A percentile compares a stretch with the other conserved stretches of the same genome.
phyloP scores from a whole-genome alignment of 2,329 filamentous ascomycete genomes.

The Sarocladiaceae sp. region DNA sequence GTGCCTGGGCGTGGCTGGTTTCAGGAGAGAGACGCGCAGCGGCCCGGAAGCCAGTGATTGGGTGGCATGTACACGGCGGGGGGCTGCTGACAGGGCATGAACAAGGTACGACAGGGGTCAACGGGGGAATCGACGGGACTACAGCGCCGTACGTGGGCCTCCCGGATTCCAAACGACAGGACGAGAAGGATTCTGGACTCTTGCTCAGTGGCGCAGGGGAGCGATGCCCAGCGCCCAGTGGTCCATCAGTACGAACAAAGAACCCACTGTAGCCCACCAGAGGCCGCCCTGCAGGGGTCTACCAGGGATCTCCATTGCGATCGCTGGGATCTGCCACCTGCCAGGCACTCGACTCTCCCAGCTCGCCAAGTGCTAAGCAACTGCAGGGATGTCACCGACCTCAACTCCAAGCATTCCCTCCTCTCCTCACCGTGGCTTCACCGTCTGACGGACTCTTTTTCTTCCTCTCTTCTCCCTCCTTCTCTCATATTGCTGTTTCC shows the following conservation, averaged over 20 bases:
- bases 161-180: conserved; percentile 8
- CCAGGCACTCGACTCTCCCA: too few species aligned
- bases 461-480: not conserved
- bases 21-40: conserved; percentile 1
- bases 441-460: not conserved
- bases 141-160: too few species aligned
- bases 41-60: not conserved
- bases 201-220: too few species aligned
- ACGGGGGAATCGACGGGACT: too few species aligned
- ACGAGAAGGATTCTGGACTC: conserved; percentile 4
- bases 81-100: not conserved
- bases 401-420: not conserved
- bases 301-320: too few species aligned
- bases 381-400: not conserved
- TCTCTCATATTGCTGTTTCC: not conserved
- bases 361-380: not conserved
- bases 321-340: too few species aligned
- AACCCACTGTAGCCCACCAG: too few species aligned
- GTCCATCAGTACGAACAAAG: too few species aligned
- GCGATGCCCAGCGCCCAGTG: too few species aligned
- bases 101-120: not conserved
- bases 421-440: not conserved
- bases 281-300: too few species aligned
- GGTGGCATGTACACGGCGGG: not conserved
- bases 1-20: conserved; percentile 7